Evolutionary conservation across 2,329 filamentous ascomycete species (phyloP).

Genomic region (Periconia macrospinosa): DNA sequence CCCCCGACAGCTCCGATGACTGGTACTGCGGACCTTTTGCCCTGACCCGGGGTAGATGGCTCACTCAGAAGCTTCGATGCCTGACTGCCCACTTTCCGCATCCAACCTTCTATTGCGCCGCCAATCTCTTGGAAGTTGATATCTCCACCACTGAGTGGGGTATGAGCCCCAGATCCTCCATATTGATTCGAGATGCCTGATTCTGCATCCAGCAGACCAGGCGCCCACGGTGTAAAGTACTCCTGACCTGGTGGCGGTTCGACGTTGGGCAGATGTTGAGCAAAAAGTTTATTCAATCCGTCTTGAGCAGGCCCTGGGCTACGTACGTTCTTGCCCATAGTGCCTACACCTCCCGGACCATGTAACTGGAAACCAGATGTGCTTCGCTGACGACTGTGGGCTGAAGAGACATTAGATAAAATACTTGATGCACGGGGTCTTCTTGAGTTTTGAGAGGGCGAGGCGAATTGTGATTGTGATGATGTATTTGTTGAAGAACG

Average conservation of each 20-base stretch:
- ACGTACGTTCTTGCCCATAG: slow-evolving; percentile 70
- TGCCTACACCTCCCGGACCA: slow-evolving; percentile 86
- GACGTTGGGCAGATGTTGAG: slow-evolving; percentile 78
- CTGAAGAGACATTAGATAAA: slow-evolving; percentile 37
- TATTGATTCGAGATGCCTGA: slow-evolving; percentile 31
- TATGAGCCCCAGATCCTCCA: slow-evolving; percentile 32
- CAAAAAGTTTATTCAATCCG: slow-evolving; percentile 80
- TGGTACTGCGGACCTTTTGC: slow-evolving; percentile 34
- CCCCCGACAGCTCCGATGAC: slow-evolving; percentile 47
- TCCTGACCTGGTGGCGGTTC: slow-evolving; percentile 63
- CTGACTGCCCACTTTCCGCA: slow-evolving; percentile 76
- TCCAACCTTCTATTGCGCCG: slow-evolving; percentile 85
- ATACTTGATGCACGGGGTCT: slow-evolving; percentile 42
- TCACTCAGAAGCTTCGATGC: slow-evolving; percentile 45
- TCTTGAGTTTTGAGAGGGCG: slow-evolving; percentile 42
- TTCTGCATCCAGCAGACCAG: slow-evolving; percentile 34
- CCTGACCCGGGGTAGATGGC: slow-evolving; percentile 32
- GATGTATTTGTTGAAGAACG: slow-evolving; percentile 47
- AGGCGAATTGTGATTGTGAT: slow-evolving; percentile 26
- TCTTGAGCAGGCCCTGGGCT: slow-evolving; percentile 83
- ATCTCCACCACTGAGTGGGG: slow-evolving; percentile 33
- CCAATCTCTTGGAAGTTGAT: slow-evolving; percentile 77
- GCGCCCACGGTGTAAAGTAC: slow-evolving; percentile 46
- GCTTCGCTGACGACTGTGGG: slow-evolving; percentile 36
- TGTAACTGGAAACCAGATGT: slow-evolving; percentile 62